These are phyloP conservation scores for Parietaria judaica DNA, from an alignment of 306 rosid genomes.

Conservation along the genomic window DNA sequence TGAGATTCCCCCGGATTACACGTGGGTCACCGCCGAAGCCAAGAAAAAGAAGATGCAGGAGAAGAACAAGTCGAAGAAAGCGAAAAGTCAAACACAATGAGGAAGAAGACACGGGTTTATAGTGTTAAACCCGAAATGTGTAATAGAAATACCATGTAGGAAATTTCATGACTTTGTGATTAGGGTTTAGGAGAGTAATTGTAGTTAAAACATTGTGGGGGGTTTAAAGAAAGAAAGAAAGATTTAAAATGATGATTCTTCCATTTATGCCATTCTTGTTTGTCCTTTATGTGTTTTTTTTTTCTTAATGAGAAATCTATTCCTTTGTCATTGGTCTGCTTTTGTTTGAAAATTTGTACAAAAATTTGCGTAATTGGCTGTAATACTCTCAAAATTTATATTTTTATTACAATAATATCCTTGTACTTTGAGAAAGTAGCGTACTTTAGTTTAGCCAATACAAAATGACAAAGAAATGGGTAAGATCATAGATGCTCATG, in stretches of 20 bases:
- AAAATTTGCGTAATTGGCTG: too few relatives aligned
- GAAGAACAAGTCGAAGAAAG: conserved; percentile 82
- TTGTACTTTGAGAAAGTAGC: too few relatives aligned
- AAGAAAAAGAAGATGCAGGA: conserved; percentile 90
- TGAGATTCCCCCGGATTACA: conserved; percentile 70
- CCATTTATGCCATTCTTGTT: neutral
- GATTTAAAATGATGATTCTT: conserved; percentile 15
- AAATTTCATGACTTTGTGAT: conserved; percentile 25
- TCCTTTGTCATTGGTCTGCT: neutral
- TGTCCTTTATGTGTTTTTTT: neutral
- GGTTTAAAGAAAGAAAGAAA: neutral
- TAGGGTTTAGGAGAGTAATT: conserved; percentile 21
- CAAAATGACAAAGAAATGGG: too few relatives aligned
- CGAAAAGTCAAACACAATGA: conserved; percentile 50
- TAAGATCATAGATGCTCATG: too few relatives aligned
- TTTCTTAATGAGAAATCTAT: neutral
- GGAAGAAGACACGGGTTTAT: neutral
- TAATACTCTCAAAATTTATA: too few relatives aligned
- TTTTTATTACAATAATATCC: too few relatives aligned
- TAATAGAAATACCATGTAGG: conserved; percentile 28
- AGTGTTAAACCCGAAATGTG: conserved; percentile 15
- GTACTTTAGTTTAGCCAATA: too few relatives aligned
- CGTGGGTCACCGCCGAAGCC: conserved; percentile 79
- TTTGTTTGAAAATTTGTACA: neutral
- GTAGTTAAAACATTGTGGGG: conserved; percentile 30